Evolutionary conservation across 257 asterid genomes (phyloP).

Genomic region (Solanum gandarillasii): DNA sequence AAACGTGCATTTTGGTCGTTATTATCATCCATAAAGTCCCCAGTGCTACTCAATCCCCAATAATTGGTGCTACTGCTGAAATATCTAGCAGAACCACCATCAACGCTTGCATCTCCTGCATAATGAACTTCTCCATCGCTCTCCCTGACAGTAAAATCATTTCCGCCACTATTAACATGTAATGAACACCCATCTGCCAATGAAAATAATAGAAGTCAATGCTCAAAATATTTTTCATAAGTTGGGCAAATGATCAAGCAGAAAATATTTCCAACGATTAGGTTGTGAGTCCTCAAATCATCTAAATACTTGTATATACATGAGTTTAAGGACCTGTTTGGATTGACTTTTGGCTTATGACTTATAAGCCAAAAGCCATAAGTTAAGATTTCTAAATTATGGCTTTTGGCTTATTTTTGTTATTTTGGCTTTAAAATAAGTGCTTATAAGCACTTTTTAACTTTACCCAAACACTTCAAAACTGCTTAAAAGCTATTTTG

Average conservation of each 20-base stretch:
- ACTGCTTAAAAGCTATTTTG: background rate
- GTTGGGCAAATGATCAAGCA: background rate
- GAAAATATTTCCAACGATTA: background rate
- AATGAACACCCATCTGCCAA: conserved; percentile 71
- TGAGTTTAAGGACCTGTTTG: background rate
- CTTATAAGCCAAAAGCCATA: background rate
- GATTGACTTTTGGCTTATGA: background rate
- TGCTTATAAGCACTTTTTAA: background rate
- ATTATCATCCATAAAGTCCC: conserved; percentile 76
- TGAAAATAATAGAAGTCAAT: background rate
- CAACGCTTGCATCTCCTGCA: conserved; percentile 59
- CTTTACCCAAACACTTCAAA: background rate
- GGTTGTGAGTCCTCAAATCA: background rate
- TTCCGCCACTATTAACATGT: conserved; percentile 73
- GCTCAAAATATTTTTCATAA: background rate
- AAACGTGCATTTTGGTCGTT: conserved; percentile 41
- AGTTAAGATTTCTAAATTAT: background rate
- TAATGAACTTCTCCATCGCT: conserved; percentile 24
- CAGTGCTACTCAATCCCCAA: conserved; percentile 88
- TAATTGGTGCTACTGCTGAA: conserved; percentile 13
- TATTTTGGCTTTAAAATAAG: background rate
- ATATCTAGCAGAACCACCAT: conserved; percentile 50
- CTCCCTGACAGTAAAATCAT: conserved; percentile 33
- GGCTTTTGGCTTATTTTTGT: background rate
- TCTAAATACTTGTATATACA: background rate